phyloP scores from a whole-genome alignment of 371 early-diverging fungal species.

The Apophysomyces ossiformis region DNA sequence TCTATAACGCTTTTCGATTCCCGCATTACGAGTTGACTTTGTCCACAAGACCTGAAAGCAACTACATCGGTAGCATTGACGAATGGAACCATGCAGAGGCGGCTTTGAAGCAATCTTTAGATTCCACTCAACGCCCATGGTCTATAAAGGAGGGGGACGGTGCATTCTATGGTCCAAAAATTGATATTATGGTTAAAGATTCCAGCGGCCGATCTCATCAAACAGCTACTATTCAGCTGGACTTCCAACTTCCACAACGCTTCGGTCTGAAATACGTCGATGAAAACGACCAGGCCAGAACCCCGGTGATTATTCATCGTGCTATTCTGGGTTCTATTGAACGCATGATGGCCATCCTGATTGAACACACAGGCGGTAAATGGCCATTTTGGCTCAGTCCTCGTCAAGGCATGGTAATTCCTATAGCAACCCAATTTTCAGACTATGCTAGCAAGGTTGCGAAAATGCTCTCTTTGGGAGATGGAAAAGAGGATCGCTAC shows the following conservation, averaged over 20 bases:
- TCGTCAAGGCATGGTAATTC: slow-evolving; percentile 93
- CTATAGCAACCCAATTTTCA: slow-evolving; percentile 63
- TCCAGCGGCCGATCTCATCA: slow-evolving; percentile 94
- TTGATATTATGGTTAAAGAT: slow-evolving; percentile 98
- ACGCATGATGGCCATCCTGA: slow-evolving; percentile 94
- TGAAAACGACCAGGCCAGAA: slow-evolving; percentile 52
- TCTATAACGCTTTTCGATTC: slow-evolving; percentile 89
- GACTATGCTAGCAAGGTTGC: slow-evolving; percentile 53
- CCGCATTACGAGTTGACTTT: slow-evolving; percentile 83
- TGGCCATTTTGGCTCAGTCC: slow-evolving; percentile 99
- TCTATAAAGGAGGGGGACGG: slow-evolving; percentile 98
- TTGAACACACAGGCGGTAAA: slow-evolving; percentile 87
- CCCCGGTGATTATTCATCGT: slow-evolving; percentile 96
- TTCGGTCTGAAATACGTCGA: slow-evolving; percentile 86
- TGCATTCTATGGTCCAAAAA: slow-evolving; percentile 99
- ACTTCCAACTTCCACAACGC: slow-evolving; percentile 91
- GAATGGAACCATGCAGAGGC: slow-evolving; percentile 97
- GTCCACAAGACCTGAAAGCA: slow-evolving; percentile 95
- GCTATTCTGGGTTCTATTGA: slow-evolving; percentile 95
- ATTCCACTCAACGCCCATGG: slow-evolving; percentile 84
- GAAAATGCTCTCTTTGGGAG: slow-evolving; percentile 40
- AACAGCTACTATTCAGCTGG: slow-evolving; percentile 99
- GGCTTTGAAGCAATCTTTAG: slow-evolving; percentile 78
- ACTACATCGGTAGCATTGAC: slow-evolving; percentile 87
- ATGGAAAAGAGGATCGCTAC: slow-evolving; percentile 41